These are phyloP conservation scores for Fusarium odoratissimum DNA, from an alignment of 2,329 filamentous ascomycete species.

Conservation along the genomic window DNA sequence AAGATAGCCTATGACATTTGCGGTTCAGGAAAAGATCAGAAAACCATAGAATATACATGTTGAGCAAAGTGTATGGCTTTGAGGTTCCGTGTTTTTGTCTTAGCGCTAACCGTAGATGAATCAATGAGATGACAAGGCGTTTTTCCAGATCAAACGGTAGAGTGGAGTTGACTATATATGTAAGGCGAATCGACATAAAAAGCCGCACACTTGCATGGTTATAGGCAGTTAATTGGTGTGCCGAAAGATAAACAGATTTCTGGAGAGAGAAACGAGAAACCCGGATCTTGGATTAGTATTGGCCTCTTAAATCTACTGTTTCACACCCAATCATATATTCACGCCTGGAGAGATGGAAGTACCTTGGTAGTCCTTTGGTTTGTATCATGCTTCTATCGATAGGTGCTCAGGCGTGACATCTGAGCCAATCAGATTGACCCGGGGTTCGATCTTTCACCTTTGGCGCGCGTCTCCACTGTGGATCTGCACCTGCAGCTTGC, in stretches of 20 bases:
- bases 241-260: neutral
- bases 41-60: neutral
- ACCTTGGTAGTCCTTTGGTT: neutral
- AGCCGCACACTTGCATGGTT: neutral
- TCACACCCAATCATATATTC: neutral
- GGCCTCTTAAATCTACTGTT: neutral
- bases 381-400: neutral
- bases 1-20: neutral
- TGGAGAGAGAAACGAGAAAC: neutral
- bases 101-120: constrained; percentile 2
- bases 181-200: constrained; percentile 5
- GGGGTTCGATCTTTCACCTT: constrained; percentile 25
- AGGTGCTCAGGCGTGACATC: neutral
- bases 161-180: constrained; percentile 4
- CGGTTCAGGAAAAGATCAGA: neutral
- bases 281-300: neutral
- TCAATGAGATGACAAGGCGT: constrained; percentile 8
- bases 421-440: neutral
- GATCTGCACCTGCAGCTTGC: constrained; percentile 36
- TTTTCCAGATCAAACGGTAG: constrained; percentile 12
- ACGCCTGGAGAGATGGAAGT: neutral
- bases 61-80: neutral
- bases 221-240: neutral
- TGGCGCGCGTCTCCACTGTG: constrained; percentile 39
- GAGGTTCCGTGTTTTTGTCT: neutral